Conservation (phyloP, 805 yeast genomes). For the Metschnikowia continentalis region DNA sequence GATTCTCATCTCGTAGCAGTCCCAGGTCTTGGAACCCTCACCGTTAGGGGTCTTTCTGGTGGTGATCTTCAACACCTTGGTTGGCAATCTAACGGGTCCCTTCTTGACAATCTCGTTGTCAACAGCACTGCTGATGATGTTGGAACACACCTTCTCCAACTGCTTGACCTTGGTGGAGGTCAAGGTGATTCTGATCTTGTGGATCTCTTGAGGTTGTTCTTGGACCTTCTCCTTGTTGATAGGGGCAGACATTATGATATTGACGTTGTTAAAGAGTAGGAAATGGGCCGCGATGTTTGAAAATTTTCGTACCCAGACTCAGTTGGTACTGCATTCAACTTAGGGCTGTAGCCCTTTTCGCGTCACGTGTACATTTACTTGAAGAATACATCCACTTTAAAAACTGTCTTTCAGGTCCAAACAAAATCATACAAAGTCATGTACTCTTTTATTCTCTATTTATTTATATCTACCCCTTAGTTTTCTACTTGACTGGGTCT, state of each 20-base stretch:
- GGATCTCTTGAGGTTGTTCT: conserved; percentile 76
- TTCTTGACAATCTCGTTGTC: conserved; percentile 80
- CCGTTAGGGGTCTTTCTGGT: conserved; percentile 99
- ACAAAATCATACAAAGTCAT: too few relatives aligned
- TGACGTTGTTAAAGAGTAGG: conserved; percentile 34
- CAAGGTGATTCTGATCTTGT: conserved; percentile 98
- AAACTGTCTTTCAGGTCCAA: too few relatives aligned
- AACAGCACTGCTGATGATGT: conserved; percentile 85
- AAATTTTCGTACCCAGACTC: conserved; percentile 11
- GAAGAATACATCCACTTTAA: too few relatives aligned
- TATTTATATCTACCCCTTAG: too few relatives aligned
- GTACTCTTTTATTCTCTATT: too few relatives aligned
- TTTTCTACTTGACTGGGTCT: too few relatives aligned
- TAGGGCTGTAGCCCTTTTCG: conserved; percentile 12
- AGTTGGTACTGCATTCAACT: conserved; percentile 1
- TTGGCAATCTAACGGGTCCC: conserved; percentile 99
- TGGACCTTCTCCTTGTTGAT: conserved; percentile 83
- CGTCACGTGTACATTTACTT: not conserved
- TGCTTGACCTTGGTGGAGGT: conserved; percentile 98
- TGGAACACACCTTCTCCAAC: conserved; percentile 92
- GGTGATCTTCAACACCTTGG: conserved; percentile 95
- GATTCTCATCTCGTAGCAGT: conserved; percentile 98
- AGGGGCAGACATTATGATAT: conserved; percentile 61
- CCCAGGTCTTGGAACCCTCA: conserved; percentile 99
- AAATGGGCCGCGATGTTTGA: conserved; percentile 7